Conservation (phyloP, 495 filamentous ascomycete species). For the Neohortaea acidophila region DNA sequence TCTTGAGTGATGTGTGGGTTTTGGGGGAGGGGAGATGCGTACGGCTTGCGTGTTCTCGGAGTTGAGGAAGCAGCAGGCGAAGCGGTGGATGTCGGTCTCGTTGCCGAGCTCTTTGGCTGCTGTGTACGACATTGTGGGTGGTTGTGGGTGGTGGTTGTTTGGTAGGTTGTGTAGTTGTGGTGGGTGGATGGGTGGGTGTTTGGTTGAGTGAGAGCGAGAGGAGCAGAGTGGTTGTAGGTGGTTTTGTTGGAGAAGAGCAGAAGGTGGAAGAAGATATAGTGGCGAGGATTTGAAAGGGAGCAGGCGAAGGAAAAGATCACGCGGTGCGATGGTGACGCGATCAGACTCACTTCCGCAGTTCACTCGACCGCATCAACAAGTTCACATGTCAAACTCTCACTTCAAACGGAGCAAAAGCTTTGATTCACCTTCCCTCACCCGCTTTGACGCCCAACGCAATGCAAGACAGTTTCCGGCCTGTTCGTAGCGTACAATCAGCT, state of each 20-base stretch:
- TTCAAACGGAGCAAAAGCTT: too few relatives aligned
- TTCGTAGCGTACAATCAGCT: neutral
- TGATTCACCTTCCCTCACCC: too few relatives aligned
- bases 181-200: neutral
- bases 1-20: neutral
- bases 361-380: too few relatives aligned
- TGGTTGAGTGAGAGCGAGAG: neutral
- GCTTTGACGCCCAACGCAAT: too few relatives aligned
- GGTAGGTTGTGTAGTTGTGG: neutral
- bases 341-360: too few relatives aligned
- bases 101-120: constrained; percentile 4
- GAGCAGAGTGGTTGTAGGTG: constrained; percentile 1
- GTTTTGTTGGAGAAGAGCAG: neutral
- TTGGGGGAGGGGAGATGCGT: neutral
- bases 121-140: constrained; percentile 1
- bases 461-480: too few relatives aligned
- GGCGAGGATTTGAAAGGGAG: too few relatives aligned
- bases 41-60: neutral
- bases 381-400: too few relatives aligned
- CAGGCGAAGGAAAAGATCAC: too few relatives aligned
- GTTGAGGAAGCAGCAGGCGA: constrained; percentile 10
- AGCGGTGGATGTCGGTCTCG: constrained; percentile 6
- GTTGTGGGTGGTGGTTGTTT: neutral
- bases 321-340: too few relatives aligned
- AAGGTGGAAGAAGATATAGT: constrained; percentile 1